These are phyloP conservation scores for Glycine soja DNA, from an alignment of 306 rosid species.

Conservation along the genomic window DNA sequence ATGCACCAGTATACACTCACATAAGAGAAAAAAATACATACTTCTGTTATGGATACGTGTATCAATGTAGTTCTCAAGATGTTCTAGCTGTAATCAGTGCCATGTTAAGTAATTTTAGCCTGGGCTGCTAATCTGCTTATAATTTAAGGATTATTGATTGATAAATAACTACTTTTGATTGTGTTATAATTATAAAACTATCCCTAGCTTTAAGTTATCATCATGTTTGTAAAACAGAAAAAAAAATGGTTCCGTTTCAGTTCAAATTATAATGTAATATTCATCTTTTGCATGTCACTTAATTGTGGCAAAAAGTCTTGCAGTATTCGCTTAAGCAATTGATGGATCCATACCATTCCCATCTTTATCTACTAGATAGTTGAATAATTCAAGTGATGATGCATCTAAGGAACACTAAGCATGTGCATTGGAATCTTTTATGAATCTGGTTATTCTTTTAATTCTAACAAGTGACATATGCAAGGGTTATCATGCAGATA, in stretches of 20 bases:
- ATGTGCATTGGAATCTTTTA: background rate
- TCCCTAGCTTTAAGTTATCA: background rate
- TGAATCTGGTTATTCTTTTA: slow-evolving; percentile 30
- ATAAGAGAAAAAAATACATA: background rate
- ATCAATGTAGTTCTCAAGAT: slow-evolving; percentile 24
- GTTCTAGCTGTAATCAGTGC: slow-evolving; percentile 4
- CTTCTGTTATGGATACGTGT: slow-evolving; percentile 15
- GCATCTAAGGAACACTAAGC: slow-evolving; percentile 32
- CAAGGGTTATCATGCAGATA: slow-evolving; percentile 1
- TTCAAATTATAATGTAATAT: background rate
- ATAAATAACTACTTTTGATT: background rate
- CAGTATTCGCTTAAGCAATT: slow-evolving; percentile 1
- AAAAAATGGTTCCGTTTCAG: background rate
- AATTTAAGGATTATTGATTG: slow-evolving; percentile 22
- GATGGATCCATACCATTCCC: no score
- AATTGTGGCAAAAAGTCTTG: background rate
- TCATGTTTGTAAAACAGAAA: background rate
- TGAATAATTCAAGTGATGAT: slow-evolving; percentile 30
- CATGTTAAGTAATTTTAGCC: slow-evolving; percentile 11
- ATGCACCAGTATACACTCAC: background rate
- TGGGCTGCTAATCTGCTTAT: background rate
- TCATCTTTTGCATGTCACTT: background rate
- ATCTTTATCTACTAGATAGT: no score
- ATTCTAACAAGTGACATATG: background rate
- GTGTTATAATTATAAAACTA: background rate